Evolutionary conservation across 2,329 filamentous ascomycete genomes (phyloP).

Genomic region (Penicillium sclerotiorum): DNA sequence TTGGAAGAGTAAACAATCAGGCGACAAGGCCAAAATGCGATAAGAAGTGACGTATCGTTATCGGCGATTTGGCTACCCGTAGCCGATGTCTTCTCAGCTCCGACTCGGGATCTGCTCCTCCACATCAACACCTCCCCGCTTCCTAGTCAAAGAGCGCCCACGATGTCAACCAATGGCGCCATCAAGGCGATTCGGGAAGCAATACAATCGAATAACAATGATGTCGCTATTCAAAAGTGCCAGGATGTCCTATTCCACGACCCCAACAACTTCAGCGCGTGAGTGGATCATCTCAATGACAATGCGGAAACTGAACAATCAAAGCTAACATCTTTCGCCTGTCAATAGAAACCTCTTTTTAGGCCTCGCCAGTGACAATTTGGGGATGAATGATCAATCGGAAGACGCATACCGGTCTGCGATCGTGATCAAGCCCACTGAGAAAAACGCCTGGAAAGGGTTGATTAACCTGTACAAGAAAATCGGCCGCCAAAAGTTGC

Average conservation of each 20-base stretch:
- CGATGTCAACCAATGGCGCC: slow-evolving; percentile 64
- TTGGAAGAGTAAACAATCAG: too few species aligned
- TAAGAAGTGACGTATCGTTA: background rate
- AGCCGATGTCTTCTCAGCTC: too few species aligned
- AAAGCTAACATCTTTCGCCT: slow-evolving; percentile 3
- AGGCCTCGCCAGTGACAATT: slow-evolving; percentile 80
- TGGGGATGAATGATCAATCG: slow-evolving; percentile 69
- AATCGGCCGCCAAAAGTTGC: slow-evolving; percentile 68
- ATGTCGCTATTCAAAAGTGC: slow-evolving; percentile 71
- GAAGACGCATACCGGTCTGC: slow-evolving; percentile 76
- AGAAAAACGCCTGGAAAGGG: slow-evolving; percentile 89
- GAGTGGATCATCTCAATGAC: slow-evolving; percentile 34
- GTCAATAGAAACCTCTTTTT: slow-evolving; percentile 73
- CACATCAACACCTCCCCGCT: slow-evolving; percentile 25
- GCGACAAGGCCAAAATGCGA: too few species aligned
- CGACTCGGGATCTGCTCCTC: slow-evolving; percentile 10
- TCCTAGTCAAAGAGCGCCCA: slow-evolving; percentile 19
- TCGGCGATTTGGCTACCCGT: background rate
- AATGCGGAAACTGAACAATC: background rate
- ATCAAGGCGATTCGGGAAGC: slow-evolving; percentile 81
- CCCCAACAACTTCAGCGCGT: slow-evolving; percentile 79
- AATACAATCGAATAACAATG: slow-evolving; percentile 77
- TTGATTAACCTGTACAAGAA: slow-evolving; percentile 83
- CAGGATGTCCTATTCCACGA: slow-evolving; percentile 71
- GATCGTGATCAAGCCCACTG: slow-evolving; percentile 69